A percentile compares a stretch with the other conserved stretches of the same genome.
Evolutionary conservation across 805 yeast species (phyloP).

Genomic region (Metschnikowia shivogae): DNA sequence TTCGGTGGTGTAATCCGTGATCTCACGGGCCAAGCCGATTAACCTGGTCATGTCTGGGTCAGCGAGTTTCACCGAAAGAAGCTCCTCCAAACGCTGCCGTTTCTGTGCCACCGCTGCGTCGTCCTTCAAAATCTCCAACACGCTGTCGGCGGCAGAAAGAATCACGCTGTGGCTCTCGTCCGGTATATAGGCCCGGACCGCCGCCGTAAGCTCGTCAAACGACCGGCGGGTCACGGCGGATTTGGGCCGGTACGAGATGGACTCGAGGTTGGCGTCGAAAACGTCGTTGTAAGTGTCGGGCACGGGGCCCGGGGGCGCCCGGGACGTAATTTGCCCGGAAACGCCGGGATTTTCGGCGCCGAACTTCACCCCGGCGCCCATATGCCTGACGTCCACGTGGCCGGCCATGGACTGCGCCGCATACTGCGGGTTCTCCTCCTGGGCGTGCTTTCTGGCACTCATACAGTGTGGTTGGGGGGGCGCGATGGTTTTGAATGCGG

Average conservation of each 20-base stretch:
- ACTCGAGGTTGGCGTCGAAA: conserved; percentile 32
- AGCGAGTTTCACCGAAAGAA: conserved; percentile 37
- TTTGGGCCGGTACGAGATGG: conserved; percentile 60
- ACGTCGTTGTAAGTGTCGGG: neutral
- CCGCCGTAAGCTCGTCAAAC: conserved; percentile 55
- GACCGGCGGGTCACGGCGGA: conserved; percentile 46
- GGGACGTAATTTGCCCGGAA: neutral
- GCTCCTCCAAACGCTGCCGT: conserved; percentile 47
- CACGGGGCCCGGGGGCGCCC: neutral
- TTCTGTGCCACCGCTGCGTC: conserved; percentile 39
- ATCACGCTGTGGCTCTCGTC: conserved; percentile 77
- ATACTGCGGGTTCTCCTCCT: conserved; percentile 42
- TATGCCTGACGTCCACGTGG: conserved; percentile 58
- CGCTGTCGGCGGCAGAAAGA: conserved; percentile 65
- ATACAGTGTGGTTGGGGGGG: neutral
- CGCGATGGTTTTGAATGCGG: neutral
- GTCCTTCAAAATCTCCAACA: conserved; percentile 51
- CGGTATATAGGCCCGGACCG: conserved; percentile 54
- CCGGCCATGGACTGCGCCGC: conserved; percentile 75
- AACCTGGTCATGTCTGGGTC: conserved; percentile 47
- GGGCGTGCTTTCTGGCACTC: conserved; percentile 2
- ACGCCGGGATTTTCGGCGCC: conserved; percentile 15
- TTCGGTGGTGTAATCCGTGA: conserved; percentile 47
- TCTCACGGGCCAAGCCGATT: conserved; percentile 38
- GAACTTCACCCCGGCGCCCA: conserved; percentile 53